phyloP scores from a whole-genome alignment of 179 eudicot genomes.

The Amaranthus tricolor region DNA sequence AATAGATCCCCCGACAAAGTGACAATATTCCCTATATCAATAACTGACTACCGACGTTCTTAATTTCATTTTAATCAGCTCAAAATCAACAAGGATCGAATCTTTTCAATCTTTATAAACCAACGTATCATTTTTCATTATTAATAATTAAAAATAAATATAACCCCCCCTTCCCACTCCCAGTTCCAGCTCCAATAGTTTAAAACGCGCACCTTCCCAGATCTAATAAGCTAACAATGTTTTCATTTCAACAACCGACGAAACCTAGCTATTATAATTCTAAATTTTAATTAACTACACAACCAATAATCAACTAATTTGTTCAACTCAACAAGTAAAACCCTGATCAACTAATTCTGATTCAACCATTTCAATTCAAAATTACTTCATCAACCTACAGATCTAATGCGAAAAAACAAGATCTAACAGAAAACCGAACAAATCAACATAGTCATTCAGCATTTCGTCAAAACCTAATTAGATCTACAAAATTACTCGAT shows the following conservation, averaged over 20 bases:
- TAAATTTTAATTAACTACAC: no score
- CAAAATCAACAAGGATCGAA: not conserved
- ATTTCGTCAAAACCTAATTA: no score
- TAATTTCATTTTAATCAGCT: not conserved
- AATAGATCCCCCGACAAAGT: not conserved
- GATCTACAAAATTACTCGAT: no score
- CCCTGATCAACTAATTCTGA: not conserved
- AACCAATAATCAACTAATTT: not conserved
- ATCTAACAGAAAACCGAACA: slow-evolving; percentile 10
- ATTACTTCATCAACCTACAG: not conserved
- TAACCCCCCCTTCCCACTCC: no score
- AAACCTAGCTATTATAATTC: not conserved
- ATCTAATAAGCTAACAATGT: slow-evolving; percentile 2
- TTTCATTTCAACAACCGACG: not conserved
- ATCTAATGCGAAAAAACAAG: slow-evolving; percentile 2
- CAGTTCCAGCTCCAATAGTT: not conserved
- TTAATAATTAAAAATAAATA: not conserved
- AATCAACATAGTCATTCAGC: not conserved
- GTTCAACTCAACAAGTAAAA: not conserved
- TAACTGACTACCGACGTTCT: not conserved
- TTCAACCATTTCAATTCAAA: not conserved
- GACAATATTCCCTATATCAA: not conserved
- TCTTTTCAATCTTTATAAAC: not conserved
- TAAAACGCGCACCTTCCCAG: not conserved
- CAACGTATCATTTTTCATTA: not conserved